Base-by-base conservation (phyloP, 2,329 filamentous ascomycete genomes). In the Raffaelea ambrosiae region DNA sequence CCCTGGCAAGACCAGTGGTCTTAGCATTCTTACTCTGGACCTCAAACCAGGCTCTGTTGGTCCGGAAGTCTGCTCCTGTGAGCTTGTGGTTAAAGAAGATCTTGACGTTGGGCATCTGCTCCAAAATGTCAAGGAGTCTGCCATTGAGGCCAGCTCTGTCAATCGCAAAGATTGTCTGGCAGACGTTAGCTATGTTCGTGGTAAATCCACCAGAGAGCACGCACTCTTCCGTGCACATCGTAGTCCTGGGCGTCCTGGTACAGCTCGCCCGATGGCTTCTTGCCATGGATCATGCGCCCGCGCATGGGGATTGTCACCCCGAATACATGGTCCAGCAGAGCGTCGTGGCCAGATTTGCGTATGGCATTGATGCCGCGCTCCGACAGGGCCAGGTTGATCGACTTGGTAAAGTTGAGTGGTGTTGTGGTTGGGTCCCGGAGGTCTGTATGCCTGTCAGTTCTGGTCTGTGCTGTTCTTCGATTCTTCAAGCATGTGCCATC, bases 301-400 rank as follows among this genome's bases (percentile, higher is more conserved):
- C 85, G 74, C 89, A 98, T 96, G 11, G 91, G 90, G 51, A 97
- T 88, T 0, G 90, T 91, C 45, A 84, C 79, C 1, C 70, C 71
- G 58, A 95, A 74, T 29, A 97, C 80, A 56, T 81, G 74, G 13
- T 90, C 75, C 29, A 95, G 70, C 33, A 97, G 75, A 3, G 73
- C 75, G 3, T 79, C 68, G 29, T 82, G 76, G 22, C 80, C 78
- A 2, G 86, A 80, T 57, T 86, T 72, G 46, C 79, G 77, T 67
- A 98, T 83, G 20, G 91, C 87, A 63, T 93, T 86, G 63, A 97
- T 90, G 29, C 93, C 93, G 50, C 93, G 82, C 63, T 97, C 90
- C 0, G 93, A 97, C 1, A 98, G 73, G 20, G 93, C 91, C 48
- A 98, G 70, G 61, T 98, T 98, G 71, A 98, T 98, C n/a, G 93